Evolutionary conservation across 1,284 basidiomycete genomes (phyloP).

Genomic region (Pyrrhoderma lamaoense): DNA sequence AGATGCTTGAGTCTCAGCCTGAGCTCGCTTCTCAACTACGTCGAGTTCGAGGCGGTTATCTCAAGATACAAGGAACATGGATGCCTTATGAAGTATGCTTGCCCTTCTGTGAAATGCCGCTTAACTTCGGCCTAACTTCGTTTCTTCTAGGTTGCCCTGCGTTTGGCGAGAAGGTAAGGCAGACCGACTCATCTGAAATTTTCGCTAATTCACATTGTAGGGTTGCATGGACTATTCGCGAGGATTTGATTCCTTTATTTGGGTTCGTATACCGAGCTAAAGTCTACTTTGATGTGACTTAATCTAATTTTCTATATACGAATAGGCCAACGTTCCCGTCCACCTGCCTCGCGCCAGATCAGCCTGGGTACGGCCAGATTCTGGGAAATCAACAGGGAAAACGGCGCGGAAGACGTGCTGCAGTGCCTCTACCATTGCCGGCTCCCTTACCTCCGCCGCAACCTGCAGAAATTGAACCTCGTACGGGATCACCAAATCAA

Average conservation of each 20-base stretch:
- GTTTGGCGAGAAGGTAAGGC: constrained; percentile 64
- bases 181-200: constrained; percentile 11
- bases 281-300: constrained; percentile 4
- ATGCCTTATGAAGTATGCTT: constrained; percentile 72
- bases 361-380: constrained; percentile 75
- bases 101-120: constrained; percentile 17
- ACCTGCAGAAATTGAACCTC: constrained; percentile 12
- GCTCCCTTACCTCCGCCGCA: constrained; percentile 18
- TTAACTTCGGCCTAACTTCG: constrained; percentile 6
- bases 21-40: constrained; percentile 74
- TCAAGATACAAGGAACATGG: constrained; percentile 86
- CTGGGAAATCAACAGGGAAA: constrained; percentile 55
- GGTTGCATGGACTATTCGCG: constrained; percentile 83
- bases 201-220: constrained; percentile 33
- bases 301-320: constrained; percentile 28
- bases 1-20: constrained; percentile 83
- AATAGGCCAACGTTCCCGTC: constrained; percentile 57
- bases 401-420: constrained; percentile 49
- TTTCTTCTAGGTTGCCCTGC: constrained; percentile 52
- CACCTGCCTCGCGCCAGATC: constrained; percentile 73
- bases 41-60: constrained; percentile 76
- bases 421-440: constrained; percentile 19
- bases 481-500: constrained; percentile 11
- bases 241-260: constrained; percentile 76
- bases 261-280: constrained; percentile 42